Conservation (phyloP, 2,329 filamentous ascomycete genomes). For the Phyllosticta citribraziliensis region DNA sequence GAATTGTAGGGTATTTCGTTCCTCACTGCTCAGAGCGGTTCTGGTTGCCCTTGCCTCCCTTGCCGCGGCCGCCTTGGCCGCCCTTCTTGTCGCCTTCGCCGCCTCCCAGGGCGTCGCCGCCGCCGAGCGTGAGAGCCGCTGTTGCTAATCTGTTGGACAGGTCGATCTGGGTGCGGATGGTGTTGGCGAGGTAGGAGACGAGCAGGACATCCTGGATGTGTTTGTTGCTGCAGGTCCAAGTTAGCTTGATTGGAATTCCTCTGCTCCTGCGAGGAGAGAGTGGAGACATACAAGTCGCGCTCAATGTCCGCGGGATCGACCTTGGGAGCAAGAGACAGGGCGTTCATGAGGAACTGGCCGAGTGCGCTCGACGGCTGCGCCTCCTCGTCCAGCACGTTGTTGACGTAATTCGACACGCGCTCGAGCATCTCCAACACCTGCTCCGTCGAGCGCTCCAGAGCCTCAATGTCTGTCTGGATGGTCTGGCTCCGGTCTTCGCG, state of each 20-base stretch:
- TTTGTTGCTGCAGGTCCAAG: constrained; percentile 61
- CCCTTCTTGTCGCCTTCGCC: constrained; percentile 25
- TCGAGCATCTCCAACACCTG: constrained; percentile 84
- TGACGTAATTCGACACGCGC: constrained; percentile 83
- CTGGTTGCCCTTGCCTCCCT: constrained; percentile 20
- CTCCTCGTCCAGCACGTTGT: constrained; percentile 89
- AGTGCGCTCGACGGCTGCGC: constrained; percentile 80
- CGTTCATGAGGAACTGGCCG: constrained; percentile 91
- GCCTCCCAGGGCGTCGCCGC: constrained; percentile 24
- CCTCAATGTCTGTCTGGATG: constrained; percentile 81
- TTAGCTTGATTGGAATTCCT: constrained; percentile 20
- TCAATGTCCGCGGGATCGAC: constrained; percentile 86
- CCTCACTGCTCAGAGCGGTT: constrained; percentile 12
- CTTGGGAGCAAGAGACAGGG: constrained; percentile 87
- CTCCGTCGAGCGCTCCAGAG: constrained; percentile 74
- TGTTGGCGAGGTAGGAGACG: constrained; percentile 96
- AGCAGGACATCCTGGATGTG: constrained; percentile 98
- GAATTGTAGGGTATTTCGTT: neutral
- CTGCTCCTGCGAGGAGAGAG: neutral
- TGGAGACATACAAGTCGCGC: constrained; percentile 65
- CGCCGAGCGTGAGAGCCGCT: constrained; percentile 40
- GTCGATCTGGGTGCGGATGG: constrained; percentile 97
- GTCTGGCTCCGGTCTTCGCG: constrained; percentile 62
- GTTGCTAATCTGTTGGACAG: constrained; percentile 87
- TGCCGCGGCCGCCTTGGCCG: constrained; percentile 21